Base-by-base conservation (phyloP, 106 monocot species). In the Acorus gramineus region DNA sequence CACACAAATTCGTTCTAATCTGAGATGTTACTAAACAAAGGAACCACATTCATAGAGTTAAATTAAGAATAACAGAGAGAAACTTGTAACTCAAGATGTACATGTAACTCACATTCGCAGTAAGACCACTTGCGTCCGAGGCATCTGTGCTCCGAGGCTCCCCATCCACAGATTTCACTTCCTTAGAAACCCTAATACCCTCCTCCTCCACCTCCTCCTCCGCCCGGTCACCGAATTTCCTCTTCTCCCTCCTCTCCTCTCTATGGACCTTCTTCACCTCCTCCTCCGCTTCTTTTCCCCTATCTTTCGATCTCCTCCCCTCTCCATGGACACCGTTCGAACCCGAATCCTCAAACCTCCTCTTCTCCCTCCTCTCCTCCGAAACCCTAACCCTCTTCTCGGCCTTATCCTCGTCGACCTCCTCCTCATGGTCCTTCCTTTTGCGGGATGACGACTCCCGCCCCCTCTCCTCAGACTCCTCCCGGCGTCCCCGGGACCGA, bases 241-340 rank as follows among this genome's bases (percentile, higher is more conserved):
- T 60, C 70, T 44, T 53, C 78, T 52, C 48, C 77, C 50, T 45
- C 66, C 42, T 11, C 47, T 46, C 62, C 56, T 52, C 70, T 4
- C 42, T 49, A 28, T 28, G 28, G 28, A 28, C 53, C 4, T 53
- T 46, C 11, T 8, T 65, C 14, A 53, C 47, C 49, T 45, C 52
- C 59, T 7, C 57, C 56, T 42, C 52, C 61, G 45, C 50, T 28
- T 28, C 28, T 28, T 28, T 28, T 28, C 28, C 28, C 28, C 28
- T 28, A 28, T 28, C 28, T 28, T 28, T 28, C 28, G 28, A 28
- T 28, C 28, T 28, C 28, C 28, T 28, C 28, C 28, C 28, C 28
- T 28, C 28, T 28, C 28, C 28, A 28, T 28, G 28, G 28, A 28
- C 28, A 28, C 28, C 28, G 28, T 28, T 28, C 28, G 28, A 28